Percentiles rank a stretch among this genome's conserved stretches.
Conservation (phyloP, 2,329 filamentous ascomycete genomes). For the Aureobasidium pullulans region DNA sequence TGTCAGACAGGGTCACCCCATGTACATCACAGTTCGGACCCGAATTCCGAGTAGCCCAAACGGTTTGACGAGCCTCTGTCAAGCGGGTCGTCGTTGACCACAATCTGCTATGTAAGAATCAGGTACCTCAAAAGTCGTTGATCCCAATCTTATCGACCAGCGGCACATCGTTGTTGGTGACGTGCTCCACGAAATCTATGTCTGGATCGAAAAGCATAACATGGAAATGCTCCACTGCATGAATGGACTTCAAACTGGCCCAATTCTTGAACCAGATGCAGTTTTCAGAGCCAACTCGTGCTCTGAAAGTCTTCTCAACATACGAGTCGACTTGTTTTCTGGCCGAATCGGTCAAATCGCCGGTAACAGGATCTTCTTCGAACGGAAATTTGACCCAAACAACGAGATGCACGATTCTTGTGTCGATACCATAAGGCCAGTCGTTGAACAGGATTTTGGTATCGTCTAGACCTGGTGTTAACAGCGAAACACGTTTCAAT, state of each 20-base stretch:
- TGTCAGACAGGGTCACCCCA: neutral
- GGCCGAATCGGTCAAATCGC: slow-evolving; percentile 59
- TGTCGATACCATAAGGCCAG: slow-evolving; percentile 86
- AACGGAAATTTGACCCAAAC: slow-evolving; percentile 89
- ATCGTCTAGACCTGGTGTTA: slow-evolving; percentile 40
- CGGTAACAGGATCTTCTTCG: slow-evolving; percentile 57
- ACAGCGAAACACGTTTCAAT: slow-evolving; percentile 18
- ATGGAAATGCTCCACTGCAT: slow-evolving; percentile 88
- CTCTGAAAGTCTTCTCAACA: slow-evolving; percentile 59
- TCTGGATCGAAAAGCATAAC: slow-evolving; percentile 81
- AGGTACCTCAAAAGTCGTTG: neutral
- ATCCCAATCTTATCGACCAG: slow-evolving; percentile 32
- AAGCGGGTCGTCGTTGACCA: neutral
- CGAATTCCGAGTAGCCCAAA: neutral
- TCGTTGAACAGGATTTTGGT: slow-evolving; percentile 78
- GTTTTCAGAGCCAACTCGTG: slow-evolving; percentile 40
- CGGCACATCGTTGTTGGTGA: slow-evolving; percentile 69
- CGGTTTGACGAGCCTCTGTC: neutral
- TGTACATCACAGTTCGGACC: neutral
- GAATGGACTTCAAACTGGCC: slow-evolving; percentile 73
- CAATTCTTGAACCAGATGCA: slow-evolving; percentile 93
- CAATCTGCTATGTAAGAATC: neutral
- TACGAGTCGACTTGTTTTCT: slow-evolving; percentile 62
- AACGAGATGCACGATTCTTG: slow-evolving; percentile 72
- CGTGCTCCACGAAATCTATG: slow-evolving; percentile 55